Base-by-base conservation (phyloP, 805 yeast genomes). In the Zygoascus bituminiphila region DNA sequence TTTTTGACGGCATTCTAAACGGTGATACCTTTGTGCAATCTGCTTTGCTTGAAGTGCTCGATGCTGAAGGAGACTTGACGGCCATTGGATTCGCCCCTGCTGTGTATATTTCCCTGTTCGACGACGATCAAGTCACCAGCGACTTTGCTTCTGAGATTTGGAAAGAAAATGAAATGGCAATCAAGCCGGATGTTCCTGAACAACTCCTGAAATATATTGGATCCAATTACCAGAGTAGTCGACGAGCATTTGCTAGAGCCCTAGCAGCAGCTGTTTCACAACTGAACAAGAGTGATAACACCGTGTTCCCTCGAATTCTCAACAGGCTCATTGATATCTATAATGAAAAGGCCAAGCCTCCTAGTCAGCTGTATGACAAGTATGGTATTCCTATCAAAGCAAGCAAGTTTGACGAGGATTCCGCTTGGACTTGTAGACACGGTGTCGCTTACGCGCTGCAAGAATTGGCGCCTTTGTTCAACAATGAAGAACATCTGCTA, bases 361-460 rank as follows among this genome's bases (percentile, higher is more conserved):
- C 94, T 6, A 79, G 80, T n/a, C 84, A 91, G 2, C 72, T 78
- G 38, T 67, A 77, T 41, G 97, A 91, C 63, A 82, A 78, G 54
- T 89, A 76, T 62, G 98, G 98, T 1, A 71, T 89, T 54, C 79
- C 80, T 3, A 73, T 84, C 41, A 81, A 83, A 55, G 66, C 74
- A 17, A 78, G 73, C 17, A 79, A 78, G 57, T 9, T 24, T 7
- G 42, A 35, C 40, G 35, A 35, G 10, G 77, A 74, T 53, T 98
- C 88, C 58, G 72, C 78, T 2, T 89, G 96, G 95, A 93, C 85
- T 60, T 76, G 75, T 31, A 75, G 98, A 61, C 78, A 89, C 53
- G 94, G 96, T 24, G 71, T 82, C 50, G 95, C 96, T 0, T 66
- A 81, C 20, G 65, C 88, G 0, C 64, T 88, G 47, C 76, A 77